phyloP scores from a whole-genome alignment of 352 stramenopile genomes.

The Phytophthora constricta region DNA sequence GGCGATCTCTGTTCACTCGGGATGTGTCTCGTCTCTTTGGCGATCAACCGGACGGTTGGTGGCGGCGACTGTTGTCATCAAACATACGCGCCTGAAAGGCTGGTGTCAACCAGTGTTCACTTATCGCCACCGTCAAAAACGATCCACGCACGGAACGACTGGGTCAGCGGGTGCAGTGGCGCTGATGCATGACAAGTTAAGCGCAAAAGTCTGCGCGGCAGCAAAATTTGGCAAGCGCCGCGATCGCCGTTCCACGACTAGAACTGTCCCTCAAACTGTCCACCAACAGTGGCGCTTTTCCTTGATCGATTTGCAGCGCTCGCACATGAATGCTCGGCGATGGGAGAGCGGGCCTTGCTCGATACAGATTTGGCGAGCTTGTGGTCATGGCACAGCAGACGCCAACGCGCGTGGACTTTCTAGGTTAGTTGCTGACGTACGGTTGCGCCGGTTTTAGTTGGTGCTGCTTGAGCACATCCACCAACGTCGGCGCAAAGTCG shows the following conservation, averaged over 20 bases:
- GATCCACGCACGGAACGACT: conserved; percentile 16
- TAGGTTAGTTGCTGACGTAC: conserved; percentile 14
- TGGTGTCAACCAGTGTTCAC: not conserved
- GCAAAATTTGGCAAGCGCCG: conserved; percentile 16
- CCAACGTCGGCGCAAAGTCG: conserved; percentile 11
- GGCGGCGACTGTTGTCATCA: conserved; percentile 19
- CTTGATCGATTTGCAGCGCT: conserved; percentile 28
- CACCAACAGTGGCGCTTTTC: conserved; percentile 13
- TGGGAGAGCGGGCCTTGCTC: not conserved
- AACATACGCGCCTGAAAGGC: conserved; percentile 4
- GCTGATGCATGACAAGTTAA: conserved; percentile 2
- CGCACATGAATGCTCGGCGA: conserved; percentile 19
- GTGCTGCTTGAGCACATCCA: conserved; percentile 16
- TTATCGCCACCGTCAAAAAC: conserved; percentile 8
- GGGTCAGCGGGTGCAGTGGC: conserved; percentile 8
- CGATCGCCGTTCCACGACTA: conserved; percentile 12
- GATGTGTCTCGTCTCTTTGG: conserved; percentile 28
- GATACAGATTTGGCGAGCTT: conserved; percentile 15
- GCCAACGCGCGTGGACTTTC: conserved; percentile 3
- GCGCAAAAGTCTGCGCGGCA: conserved; percentile 2
- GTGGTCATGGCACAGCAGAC: conserved; percentile 3
- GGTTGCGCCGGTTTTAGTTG: conserved; percentile 20
- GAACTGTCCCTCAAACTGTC: conserved; percentile 11
- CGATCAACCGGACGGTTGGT: conserved; percentile 20
- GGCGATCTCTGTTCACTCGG: conserved; percentile 2